Base-by-base conservation (phyloP, 192 early-diverging fungal genomes). In the Radiomyces spectabilis region DNA sequence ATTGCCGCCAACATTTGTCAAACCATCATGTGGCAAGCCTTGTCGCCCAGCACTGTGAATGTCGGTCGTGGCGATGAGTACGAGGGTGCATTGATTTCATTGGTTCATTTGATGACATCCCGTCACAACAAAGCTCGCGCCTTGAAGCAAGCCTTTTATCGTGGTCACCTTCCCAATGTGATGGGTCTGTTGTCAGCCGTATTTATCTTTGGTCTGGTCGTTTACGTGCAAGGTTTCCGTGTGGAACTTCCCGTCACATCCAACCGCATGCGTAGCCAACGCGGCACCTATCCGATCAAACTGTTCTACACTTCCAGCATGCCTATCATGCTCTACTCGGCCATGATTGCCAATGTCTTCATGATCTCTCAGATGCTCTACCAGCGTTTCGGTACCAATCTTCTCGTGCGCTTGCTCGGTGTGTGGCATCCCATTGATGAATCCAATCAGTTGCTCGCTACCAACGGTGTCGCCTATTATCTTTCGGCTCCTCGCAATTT, bases 1-100 rank as follows among this genome's bases (percentile, higher is more conserved):
- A 99, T 99, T 74, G 95, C 97, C 39, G 98, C 97, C 61, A 99
- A 99, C 70, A 94, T 99, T 68, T 99, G 97, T 74, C 95, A 99
- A 74, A 94, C 85, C 60, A 98, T 99, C 63, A 80, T 99, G 69
- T 99, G 97, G 97, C 92, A 96, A 75, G 95, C 97, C 7, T 83
- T 99, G 58, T 89, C 85, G 55, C 97, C 97, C 39, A 94, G 91
- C 59, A 99, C 95, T 22, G 85, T 92, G 76, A 98, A 98, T 77
- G 92, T 89, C 52, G 97, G 95, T 59, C 85, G 88, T 63, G 96
- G 96, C 55, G 92, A 93, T 57, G 95, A 99, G 75, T 99, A 98
- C 52, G 94, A 99, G 80, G 97, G 97, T 68, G 95, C 97, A 34
- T 77, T 98, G 54, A 85, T 98, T 55, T 83, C 90, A 41, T 80